Conservation (phyloP, 257 asterid genomes). For the Cordia subcordata region DNA sequence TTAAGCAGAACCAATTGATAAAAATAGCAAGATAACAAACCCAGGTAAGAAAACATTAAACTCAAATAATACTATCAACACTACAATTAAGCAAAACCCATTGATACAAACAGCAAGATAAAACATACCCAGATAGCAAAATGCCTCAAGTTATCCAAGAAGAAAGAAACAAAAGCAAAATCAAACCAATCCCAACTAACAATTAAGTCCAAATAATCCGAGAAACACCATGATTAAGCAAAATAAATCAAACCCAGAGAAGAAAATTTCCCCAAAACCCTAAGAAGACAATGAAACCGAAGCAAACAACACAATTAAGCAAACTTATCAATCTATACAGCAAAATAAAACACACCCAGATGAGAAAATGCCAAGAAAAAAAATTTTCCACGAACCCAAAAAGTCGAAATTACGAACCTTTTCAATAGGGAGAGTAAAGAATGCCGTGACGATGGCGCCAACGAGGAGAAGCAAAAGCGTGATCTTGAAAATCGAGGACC, state of each 20-base stretch:
- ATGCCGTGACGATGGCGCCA: conserved; percentile 1
- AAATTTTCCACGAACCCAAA: not conserved
- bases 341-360: not conserved
- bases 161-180: conserved; percentile 2
- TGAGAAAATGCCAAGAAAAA: not conserved
- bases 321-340: not conserved
- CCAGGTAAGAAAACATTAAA: no score
- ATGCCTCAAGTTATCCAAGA: not conserved
- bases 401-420: conserved; percentile 7
- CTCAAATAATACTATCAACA: no score
- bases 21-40: not conserved
- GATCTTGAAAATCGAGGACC: not conserved
- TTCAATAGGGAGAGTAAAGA: conserved; percentile 6
- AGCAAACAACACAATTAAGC: no score
- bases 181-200: not conserved
- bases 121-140: not conserved
- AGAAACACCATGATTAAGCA: no score
- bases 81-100: no score
- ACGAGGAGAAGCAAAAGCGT: conserved; percentile 5
- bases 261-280: no score
- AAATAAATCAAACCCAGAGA: no score
- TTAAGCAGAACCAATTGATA: no score
- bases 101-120: not conserved
- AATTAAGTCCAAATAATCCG: no score
- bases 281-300: no score